phyloP scores from a whole-genome alignment of 345 rosid species.

The Passiflora organensis region DNA sequence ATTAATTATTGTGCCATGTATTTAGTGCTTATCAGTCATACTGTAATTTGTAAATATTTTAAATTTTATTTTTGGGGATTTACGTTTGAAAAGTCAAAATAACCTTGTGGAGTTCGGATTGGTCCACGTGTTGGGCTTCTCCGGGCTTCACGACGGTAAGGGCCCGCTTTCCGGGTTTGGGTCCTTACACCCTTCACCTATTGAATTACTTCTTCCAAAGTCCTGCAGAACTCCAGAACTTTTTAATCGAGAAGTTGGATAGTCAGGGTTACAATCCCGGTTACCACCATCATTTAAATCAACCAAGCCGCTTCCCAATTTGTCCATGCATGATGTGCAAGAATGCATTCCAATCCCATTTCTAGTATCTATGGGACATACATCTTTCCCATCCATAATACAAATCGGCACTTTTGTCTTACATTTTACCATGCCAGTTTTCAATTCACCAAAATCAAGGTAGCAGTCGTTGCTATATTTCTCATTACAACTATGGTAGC shows the following conservation, averaged over 20 bases:
- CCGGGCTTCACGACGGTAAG: no score
- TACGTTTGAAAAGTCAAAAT: no score
- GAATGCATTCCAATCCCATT: slow-evolving; percentile 18
- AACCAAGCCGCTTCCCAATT: slow-evolving; percentile 19
- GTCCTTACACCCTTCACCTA: slow-evolving; percentile 28
- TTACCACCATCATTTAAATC: slow-evolving; percentile 13
- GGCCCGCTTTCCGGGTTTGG: no score
- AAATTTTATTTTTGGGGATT: no score
- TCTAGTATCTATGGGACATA: slow-evolving; percentile 19
- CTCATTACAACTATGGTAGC: slow-evolving; percentile 33
- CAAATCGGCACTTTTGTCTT: slow-evolving; percentile 19
- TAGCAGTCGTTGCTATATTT: slow-evolving; percentile 26
- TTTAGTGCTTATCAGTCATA: no score
- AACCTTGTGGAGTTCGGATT: no score
- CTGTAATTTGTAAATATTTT: no score
- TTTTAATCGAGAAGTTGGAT: slow-evolving; percentile 12
- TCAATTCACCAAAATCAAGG: slow-evolving; percentile 25
- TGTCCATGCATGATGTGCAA: slow-evolving; percentile 16
- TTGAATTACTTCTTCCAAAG: slow-evolving; percentile 31
- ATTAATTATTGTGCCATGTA: no score
- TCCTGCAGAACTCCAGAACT: slow-evolving; percentile 18
- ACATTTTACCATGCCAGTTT: slow-evolving; percentile 16
- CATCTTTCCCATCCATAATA: slow-evolving; percentile 18
- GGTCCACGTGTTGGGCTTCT: no score
- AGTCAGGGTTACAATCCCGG: slow-evolving; percentile 8